Base-by-base conservation (phyloP, 495 filamentous ascomycete species). In the Trichoderma erinaceum region DNA sequence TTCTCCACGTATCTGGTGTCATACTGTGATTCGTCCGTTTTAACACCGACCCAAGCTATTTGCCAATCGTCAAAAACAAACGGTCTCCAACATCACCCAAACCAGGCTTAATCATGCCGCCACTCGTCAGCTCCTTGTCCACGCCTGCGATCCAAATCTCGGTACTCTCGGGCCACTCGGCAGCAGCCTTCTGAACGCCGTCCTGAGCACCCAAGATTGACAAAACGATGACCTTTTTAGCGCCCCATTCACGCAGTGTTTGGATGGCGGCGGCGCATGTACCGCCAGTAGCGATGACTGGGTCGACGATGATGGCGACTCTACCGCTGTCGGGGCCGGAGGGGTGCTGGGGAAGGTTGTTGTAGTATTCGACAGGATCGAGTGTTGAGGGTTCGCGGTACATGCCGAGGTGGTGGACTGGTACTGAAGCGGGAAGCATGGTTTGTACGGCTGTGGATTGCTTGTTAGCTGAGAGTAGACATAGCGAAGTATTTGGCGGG, bases 311-410 rank as follows among this genome's bases (percentile, higher is more conserved):
- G 71, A 98, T 87, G 27, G 92, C 92, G 11, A 96, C 81, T 32
- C 86, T 83, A 2, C 85, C 76, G 64, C 76, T 72, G 73, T 41
- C 70, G 80, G 66, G 29, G 75, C 68, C 58, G 23, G 67, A 35
- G 27, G 35, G 4, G 15, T 92, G 87, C 77, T 91, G 90, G 44
- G 94, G 93, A 23, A 98, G 90, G 78, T 98, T 98, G 81, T 92
- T 98, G 83, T 98, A 98, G 84, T 98, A 98, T 80, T 98, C 94
- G 63, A 98, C 94, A 0, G 94, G 93, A 65, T 90, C 85, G 35
- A 97, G 88, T 44, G 90, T 90, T 69, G 86, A 84, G 41, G 88
- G 89, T 73, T 97, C 94, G 72, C 94, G 90, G 81, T 91, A 98
- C 69, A 98, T 87, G 58, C 94, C 94, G 27, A 98, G 88, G 77